Percentiles rank a stretch among this genome's conserved stretches.
These are phyloP conservation scores for Claviceps monticola DNA, from an alignment of 2,329 filamentous ascomycete species.

Conservation along the genomic window DNA sequence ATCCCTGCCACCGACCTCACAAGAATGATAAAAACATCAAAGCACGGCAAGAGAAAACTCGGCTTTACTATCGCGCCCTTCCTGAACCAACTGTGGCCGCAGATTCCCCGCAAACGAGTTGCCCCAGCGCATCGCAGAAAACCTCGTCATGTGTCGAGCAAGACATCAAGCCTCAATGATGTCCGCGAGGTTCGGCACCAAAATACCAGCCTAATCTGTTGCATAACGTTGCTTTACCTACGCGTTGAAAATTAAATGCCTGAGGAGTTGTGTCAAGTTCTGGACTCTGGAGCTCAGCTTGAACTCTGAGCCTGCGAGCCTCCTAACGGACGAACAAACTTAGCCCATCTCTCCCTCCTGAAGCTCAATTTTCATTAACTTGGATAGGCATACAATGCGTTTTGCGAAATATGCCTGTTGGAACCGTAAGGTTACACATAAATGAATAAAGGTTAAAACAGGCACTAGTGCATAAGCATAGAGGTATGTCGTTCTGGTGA, in stretches of 20 bases:
- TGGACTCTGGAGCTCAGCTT: conserved; percentile 40
- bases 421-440: too few species aligned
- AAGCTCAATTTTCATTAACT: neutral
- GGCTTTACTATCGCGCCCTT: neutral
- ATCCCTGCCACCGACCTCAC: neutral
- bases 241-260: conserved; percentile 2
- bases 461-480: too few species aligned
- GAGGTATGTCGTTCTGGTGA: too few species aligned
- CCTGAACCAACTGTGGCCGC: conserved; percentile 13
- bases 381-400: conserved; percentile 13
- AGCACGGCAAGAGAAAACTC: neutral
- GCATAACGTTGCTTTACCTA: conserved; percentile 10
- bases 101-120: conserved; percentile 31
- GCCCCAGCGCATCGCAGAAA: conserved; percentile 30
- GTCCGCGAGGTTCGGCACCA: conserved; percentile 31
- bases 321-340: neutral
- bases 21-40: neutral
- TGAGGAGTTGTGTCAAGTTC: conserved; percentile 34
- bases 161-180: conserved; percentile 42
- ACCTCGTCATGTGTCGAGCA: conserved; percentile 30
- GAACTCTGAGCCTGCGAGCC: conserved; percentile 17
- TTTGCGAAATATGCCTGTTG: conserved; percentile 24
- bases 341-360: neutral
- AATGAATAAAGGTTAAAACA: too few species aligned
- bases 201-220: conserved; percentile 35